These are phyloP conservation scores for Canavalia gladiata DNA, from an alignment of 306 rosid species.

Conservation along the genomic window DNA sequence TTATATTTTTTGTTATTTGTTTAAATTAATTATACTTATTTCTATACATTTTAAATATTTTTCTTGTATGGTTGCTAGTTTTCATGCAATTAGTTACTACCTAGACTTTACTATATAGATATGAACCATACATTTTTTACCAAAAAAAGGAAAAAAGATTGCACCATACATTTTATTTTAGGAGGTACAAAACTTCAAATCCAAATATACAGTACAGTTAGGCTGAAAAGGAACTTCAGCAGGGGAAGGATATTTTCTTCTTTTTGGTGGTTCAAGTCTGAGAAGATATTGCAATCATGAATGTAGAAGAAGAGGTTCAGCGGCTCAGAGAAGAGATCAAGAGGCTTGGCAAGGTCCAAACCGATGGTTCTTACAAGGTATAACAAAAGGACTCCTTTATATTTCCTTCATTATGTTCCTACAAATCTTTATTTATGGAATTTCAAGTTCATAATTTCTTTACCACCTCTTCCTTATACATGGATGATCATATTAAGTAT, in stretches of 20 bases:
- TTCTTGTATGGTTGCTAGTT: too few species aligned
- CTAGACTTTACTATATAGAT: too few species aligned
- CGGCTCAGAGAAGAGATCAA: conserved; percentile 78
- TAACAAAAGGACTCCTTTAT: not conserved
- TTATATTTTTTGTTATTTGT: too few species aligned
- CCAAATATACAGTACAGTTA: conserved; percentile 21
- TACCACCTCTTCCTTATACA: conserved; percentile 14
- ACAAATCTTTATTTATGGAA: conserved; percentile 2
- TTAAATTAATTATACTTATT: too few species aligned
- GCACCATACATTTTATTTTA: not conserved
- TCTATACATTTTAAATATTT: too few species aligned
- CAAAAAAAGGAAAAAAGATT: too few species aligned
- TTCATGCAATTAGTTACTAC: too few species aligned
- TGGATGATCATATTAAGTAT: not conserved
- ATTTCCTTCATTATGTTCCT: conserved; percentile 4
- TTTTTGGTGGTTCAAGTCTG: conserved; percentile 16
- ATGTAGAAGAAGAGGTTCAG: conserved; percentile 92
- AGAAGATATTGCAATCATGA: conserved; percentile 67
- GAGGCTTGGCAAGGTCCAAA: conserved; percentile 80
- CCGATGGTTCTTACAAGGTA: conserved; percentile 93
- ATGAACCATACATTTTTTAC: too few species aligned
- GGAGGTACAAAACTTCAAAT: not conserved
- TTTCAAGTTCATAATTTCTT: conserved; percentile 14
- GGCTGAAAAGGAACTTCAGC: conserved; percentile 11
- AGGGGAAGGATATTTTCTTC: not conserved